Base-by-base conservation (phyloP, 805 yeast genomes). In the Yamadazyma olivae region DNA sequence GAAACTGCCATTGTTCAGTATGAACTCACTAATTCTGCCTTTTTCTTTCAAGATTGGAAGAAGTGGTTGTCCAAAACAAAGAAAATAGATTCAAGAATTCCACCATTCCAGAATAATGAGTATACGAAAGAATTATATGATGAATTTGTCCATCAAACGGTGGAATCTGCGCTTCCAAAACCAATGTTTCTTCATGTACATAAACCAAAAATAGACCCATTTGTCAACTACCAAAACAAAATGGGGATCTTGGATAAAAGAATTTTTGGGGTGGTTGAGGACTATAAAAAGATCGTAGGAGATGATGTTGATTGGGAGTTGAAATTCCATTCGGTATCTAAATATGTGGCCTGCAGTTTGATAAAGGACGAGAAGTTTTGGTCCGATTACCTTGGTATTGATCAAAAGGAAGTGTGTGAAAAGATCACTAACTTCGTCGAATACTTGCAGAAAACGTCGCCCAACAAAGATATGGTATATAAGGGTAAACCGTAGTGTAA, bases 1-100 rank as follows among this genome's bases (percentile, higher is more conserved):
- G 62, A 59, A 32, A 49, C 57, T n/a, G 52, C 66, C 4, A 44
- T 63, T 36, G 56, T 60, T 2, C 68, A 64, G 32, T 44, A 53
- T 31, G 60, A 54, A 30, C 67, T 67, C 4, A 33, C 34, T 4
- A 20, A 32, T 3, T 19, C 40, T n/a, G 19, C 17, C 4, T 25
- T 17, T 10, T 9, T 52, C 38, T 30, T 43, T 24, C 25, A 32
- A 6, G 49, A 49, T 15, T 63, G 68, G 66, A 38, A 45, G 24
- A 27, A 38, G 6, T 63, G 59, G 57, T 48, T 61, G 8, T 27
- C 17, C 22, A 14, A 13, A 5, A 14, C 12, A 1, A 50, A 55
- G 32, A 38, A 37, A 1, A 18, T 54, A 19, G 70, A 64, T 39
- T 32, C 58, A 4, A 41, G 70, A 17, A 38, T 64, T 18, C 46